These are phyloP conservation scores for Phaeosphaeria sp. DNA, from an alignment of 2,329 filamentous ascomycete genomes.

Conservation along the genomic window DNA sequence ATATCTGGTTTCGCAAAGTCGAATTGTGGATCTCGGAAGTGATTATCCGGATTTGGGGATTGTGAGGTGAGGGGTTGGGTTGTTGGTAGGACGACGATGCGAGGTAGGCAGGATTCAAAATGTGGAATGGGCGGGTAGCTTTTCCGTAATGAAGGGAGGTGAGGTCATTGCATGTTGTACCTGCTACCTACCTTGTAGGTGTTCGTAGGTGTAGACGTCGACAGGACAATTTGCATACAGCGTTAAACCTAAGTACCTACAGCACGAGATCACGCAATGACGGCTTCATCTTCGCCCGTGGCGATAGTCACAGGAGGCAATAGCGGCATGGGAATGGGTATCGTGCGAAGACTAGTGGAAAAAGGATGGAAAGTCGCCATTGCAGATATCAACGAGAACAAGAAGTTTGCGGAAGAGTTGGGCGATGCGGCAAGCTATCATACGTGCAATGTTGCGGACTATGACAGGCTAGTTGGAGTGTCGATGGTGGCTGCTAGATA, in stretches of 20 bases:
- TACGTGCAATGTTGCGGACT: constrained; percentile 34
- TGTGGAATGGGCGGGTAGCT: not conserved
- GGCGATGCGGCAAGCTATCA: constrained; percentile 29
- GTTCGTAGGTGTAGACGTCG: too few relatives aligned
- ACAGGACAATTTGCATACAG: too few relatives aligned
- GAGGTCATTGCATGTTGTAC: not conserved
- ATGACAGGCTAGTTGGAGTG: constrained; percentile 22
- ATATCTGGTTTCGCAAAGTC: not conserved
- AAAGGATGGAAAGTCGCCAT: constrained; percentile 38
- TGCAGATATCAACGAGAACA: constrained; percentile 34
- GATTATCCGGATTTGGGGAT: not conserved
- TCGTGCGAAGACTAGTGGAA: constrained; percentile 24
- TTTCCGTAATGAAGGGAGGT: not conserved
- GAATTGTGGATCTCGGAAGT: not conserved
- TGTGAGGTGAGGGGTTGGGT: not conserved
- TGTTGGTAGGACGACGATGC: not conserved
- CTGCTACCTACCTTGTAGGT: not conserved
- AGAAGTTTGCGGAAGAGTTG: constrained; percentile 29
- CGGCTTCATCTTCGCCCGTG: constrained; percentile 16
- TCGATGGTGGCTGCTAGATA: not conserved
- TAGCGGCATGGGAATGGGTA: constrained; percentile 34
- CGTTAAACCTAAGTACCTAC: not conserved
- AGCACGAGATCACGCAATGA: constrained; percentile 9
- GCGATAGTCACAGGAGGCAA: constrained; percentile 39
- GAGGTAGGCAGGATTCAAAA: not conserved